Base-by-base conservation (phyloP, 1,284 basidiomycete genomes). In the Ustilago lituana region DNA sequence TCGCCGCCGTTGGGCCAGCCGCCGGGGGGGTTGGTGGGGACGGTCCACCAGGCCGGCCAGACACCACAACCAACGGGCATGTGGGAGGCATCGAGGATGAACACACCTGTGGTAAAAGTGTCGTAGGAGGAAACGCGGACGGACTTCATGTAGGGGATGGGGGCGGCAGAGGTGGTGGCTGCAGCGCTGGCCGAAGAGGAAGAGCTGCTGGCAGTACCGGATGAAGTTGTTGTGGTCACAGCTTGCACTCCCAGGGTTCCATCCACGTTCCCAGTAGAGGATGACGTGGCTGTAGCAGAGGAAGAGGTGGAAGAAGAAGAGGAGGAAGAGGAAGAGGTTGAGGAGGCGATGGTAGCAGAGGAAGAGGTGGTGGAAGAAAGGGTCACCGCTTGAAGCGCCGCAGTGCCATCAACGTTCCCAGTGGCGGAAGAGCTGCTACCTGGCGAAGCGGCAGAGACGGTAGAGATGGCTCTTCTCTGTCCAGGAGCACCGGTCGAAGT, bases 41-140 rank as follows among this genome's bases (percentile, higher is more conserved):
- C 46, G 10, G 74, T 72, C 79, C 79, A 81, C 43, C 78, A 73
- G 2, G 79, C 73, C 1, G 79, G 79, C 79, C 78, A 81, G 17
- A 49, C 44, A 55, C 65, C 73, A 38, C 76, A 78, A 0, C 76
- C 76, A 0, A 63, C 62, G 0, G 74, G 74, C 60, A 74, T 66
- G 60, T 70, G 67, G 1, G 52, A 35, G 8, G 62, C 62, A 37
- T 74, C 61, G 19, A 70, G 43, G 31, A 76, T 66, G 24, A 74
- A 65, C 11, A 78, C 57, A 11, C 72, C 72, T 14, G 71, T 75
- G 23, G 64, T 72, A 58, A 68, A 74, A 19, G 62, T 59, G 40
- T 74, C 55, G 22, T 57, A 72, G 3, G 74, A 70, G 10, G 56
- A 58, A 14, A 74, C 55, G 1, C 74, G 68, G 5, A 74, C 57